Conservation (phyloP, 73 alveolate species). For the Stentor roeselii region DNA sequence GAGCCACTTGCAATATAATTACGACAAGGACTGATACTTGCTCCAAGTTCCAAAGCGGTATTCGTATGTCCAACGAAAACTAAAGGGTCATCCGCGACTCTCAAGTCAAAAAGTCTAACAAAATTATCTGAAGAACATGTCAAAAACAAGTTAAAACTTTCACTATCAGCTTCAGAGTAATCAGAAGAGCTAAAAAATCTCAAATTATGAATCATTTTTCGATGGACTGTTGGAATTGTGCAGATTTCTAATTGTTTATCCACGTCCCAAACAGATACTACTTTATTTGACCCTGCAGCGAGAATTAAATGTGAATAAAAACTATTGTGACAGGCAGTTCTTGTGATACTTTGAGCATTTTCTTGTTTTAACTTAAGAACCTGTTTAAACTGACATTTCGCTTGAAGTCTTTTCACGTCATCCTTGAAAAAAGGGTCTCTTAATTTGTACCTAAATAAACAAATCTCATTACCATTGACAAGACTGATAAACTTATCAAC, state of each 20-base stretch:
- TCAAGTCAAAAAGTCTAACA: slow-evolving; percentile 30
- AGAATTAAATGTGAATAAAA: slow-evolving; percentile 35
- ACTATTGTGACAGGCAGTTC: slow-evolving; percentile 46
- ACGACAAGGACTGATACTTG: slow-evolving; percentile 29
- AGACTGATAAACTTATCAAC: slow-evolving; percentile 46
- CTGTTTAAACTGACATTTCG: slow-evolving; percentile 45
- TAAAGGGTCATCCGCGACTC: background rate
- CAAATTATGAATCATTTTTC: slow-evolving; percentile 48
- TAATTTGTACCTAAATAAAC: slow-evolving; percentile 47
- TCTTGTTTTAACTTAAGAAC: slow-evolving; percentile 36
- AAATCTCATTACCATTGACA: slow-evolving; percentile 32
- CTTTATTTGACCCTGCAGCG: slow-evolving; percentile 62
- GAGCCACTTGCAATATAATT: slow-evolving; percentile 56
- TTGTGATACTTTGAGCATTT: slow-evolving; percentile 44
- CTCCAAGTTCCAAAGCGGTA: slow-evolving; percentile 7
- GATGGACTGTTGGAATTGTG: slow-evolving; percentile 46
- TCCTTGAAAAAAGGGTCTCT: slow-evolving; percentile 49
- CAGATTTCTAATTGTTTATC: slow-evolving; percentile 35
- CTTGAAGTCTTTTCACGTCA: slow-evolving; percentile 59
- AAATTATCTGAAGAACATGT: slow-evolving; percentile 56
- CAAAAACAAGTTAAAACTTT: slow-evolving; percentile 45
- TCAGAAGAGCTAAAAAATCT: slow-evolving; percentile 32
- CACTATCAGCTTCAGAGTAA: slow-evolving; percentile 32
- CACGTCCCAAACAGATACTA: slow-evolving; percentile 54
- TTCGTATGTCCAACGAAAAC: background rate